phyloP scores from a whole-genome alignment of 768 basidiomycete genomes.

The Exidia glandulosa region DNA sequence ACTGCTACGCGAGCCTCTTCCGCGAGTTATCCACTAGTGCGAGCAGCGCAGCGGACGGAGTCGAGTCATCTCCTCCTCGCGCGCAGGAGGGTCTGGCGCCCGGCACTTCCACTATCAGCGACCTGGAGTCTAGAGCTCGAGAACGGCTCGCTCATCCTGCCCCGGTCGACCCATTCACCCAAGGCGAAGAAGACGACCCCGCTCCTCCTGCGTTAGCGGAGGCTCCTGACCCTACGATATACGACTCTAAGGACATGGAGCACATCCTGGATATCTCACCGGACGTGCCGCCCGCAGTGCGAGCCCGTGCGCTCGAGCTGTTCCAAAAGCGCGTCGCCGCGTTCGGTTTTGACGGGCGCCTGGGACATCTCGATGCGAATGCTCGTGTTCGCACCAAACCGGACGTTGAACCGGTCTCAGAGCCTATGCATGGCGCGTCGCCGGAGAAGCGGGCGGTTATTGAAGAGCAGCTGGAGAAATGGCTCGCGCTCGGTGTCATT shows the following conservation, averaged over 20 bases:
- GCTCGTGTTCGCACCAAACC: conserved; percentile 16
- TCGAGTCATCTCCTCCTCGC: too few species aligned
- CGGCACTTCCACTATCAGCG: too few species aligned
- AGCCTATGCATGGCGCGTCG: conserved; percentile 14
- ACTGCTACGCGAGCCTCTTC: too few species aligned
- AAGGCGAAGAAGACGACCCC: too few species aligned
- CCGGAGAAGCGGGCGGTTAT: conserved; percentile 13
- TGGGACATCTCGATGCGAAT: conserved; percentile 16
- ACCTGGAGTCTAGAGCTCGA: too few species aligned
- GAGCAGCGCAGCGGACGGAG: too few species aligned
- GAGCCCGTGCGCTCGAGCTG: conserved; percentile 7
- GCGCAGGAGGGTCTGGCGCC: too few species aligned
- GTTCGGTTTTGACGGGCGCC: conserved; percentile 21
- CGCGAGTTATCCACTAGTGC: too few species aligned
- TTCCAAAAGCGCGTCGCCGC: conserved; percentile 10
- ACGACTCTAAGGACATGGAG: neutral
- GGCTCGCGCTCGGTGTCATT: conserved; percentile 26
- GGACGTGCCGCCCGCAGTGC: conserved; percentile 8
- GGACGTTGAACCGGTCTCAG: conserved; percentile 12
- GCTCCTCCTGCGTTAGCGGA: too few species aligned
- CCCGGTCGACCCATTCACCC: too few species aligned
- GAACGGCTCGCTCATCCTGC: too few species aligned
- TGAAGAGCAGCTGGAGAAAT: conserved; percentile 20
- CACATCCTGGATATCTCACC: conserved; percentile 9
- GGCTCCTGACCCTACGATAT: too few species aligned